Evolutionary conservation across 306 rosid species (phyloP).

Genomic region (Casuarina cunninghamiana): DNA sequence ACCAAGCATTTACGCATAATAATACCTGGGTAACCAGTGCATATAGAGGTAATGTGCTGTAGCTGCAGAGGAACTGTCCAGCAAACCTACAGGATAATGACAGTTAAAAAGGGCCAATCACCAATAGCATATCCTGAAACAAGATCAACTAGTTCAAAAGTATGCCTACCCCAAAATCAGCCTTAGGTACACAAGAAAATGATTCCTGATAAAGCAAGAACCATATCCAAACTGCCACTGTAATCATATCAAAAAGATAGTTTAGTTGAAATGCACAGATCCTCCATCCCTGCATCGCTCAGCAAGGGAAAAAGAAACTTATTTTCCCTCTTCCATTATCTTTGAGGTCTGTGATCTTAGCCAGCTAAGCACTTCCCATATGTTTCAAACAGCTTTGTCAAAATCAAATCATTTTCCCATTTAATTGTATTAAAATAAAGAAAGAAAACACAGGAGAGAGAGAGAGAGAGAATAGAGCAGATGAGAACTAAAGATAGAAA

Average conservation of each 20-base stretch:
- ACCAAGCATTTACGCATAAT: neutral
- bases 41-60: constrained; percentile 94
- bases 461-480: neutral
- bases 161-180: constrained; percentile 85
- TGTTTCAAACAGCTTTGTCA: neutral
- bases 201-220: constrained; percentile 85
- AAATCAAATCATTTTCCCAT: neutral
- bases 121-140: constrained; percentile 10
- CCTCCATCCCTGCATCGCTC: neutral
- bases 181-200: constrained; percentile 69
- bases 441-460: neutral
- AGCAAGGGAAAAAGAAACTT: neutral
- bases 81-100: constrained; percentile 56
- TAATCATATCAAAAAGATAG: constrained; percentile 31
- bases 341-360: neutral
- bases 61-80: constrained; percentile 95
- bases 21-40: constrained; percentile 96
- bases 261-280: constrained; percentile 23
- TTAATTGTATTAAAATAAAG: neutral
- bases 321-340: neutral
- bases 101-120: constrained; percentile 20
- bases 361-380: neutral
- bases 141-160: neutral
- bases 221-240: constrained; percentile 98
- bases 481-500: neutral